A percentile compares a stretch with the other conserved stretches of the same genome.
phyloP scores from a whole-genome alignment of 805 yeast species.

The Lachancea meyersii region DNA sequence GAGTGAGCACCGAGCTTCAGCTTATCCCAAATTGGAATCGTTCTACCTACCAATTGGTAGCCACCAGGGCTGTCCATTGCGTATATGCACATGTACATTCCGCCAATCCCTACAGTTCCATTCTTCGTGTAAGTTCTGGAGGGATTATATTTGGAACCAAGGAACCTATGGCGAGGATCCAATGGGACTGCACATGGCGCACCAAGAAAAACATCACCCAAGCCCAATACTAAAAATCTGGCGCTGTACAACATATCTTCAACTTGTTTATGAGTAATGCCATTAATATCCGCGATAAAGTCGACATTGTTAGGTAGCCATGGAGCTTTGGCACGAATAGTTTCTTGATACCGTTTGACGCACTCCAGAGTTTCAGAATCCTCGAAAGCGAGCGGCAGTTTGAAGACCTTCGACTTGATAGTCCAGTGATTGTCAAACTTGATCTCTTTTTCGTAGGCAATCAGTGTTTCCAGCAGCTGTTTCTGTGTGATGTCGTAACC shows the following conservation, averaged over 20 bases:
- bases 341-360: slow-evolving; percentile 85
- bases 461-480: slow-evolving; percentile 53
- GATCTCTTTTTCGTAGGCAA: slow-evolving; percentile 71
- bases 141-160: slow-evolving; percentile 94
- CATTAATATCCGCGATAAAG: slow-evolving; percentile 85
- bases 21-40: slow-evolving; percentile 97
- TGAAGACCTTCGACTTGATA: slow-evolving; percentile 74
- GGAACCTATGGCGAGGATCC: slow-evolving; percentile 89
- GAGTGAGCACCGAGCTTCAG: slow-evolving; percentile 66
- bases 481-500: slow-evolving; percentile 56
- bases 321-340: slow-evolving; percentile 88
- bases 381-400: slow-evolving; percentile 94
- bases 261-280: slow-evolving; percentile 66
- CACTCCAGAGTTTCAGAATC: slow-evolving; percentile 85
- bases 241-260: slow-evolving; percentile 84
- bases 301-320: slow-evolving; percentile 98
- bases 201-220: slow-evolving; percentile 95
- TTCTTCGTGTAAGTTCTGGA: slow-evolving; percentile 93
- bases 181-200: slow-evolving; percentile 98
- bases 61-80: slow-evolving; percentile 97
- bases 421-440: slow-evolving; percentile 74
- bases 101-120: slow-evolving; percentile 97
- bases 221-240: slow-evolving; percentile 83
- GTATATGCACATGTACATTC: slow-evolving; percentile 97
- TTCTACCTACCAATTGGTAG: slow-evolving; percentile 91